A percentile compares a stretch with the other conserved stretches of the same genome.
These are phyloP conservation scores for Cryoendolithus antarcticus DNA, from an alignment of 2,329 filamentous ascomycete genomes.

Conservation along the genomic window DNA sequence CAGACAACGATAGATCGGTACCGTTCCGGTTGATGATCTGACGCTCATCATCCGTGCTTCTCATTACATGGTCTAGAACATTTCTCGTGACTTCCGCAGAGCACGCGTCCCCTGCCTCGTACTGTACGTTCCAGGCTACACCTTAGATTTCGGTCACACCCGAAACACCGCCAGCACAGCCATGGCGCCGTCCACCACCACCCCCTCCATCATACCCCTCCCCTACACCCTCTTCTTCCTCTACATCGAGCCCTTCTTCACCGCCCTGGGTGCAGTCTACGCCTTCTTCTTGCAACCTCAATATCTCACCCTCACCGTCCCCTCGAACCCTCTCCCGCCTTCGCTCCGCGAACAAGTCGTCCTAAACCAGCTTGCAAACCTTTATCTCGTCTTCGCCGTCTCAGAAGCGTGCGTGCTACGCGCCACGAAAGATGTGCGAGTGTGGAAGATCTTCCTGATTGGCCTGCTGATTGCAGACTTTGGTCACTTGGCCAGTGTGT, in stretches of 20 bases:
- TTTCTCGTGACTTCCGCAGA: too few relatives aligned
- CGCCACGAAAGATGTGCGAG: constrained; percentile 51
- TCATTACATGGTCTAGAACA: too few relatives aligned
- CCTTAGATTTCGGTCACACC: not conserved
- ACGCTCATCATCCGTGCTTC: too few relatives aligned
- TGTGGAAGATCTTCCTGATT: constrained; percentile 58
- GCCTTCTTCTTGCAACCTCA: constrained; percentile 37
- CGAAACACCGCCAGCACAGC: not conserved
- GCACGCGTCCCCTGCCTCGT: too few relatives aligned
- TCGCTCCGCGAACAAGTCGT: constrained; percentile 45
- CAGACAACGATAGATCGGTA: too few relatives aligned
- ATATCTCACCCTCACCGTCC: constrained; percentile 55
- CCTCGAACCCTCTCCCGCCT: constrained; percentile 30
- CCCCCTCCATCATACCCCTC: constrained; percentile 35
- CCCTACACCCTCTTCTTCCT: constrained; percentile 64
- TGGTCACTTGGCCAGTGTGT: constrained; percentile 59
- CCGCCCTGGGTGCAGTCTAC: constrained; percentile 41
- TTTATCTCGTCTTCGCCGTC: constrained; percentile 65
- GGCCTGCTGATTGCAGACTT: constrained; percentile 63
- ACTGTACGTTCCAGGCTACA: not conserved
- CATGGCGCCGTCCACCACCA: constrained; percentile 1
- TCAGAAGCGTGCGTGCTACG: constrained; percentile 68
- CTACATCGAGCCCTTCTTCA: constrained; percentile 51
- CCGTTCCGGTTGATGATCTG: too few relatives aligned
- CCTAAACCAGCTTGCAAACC: constrained; percentile 62